Conservation (phyloP, 225 moss, liverwort and hornwort species). For the Marchantia paleacea region DNA sequence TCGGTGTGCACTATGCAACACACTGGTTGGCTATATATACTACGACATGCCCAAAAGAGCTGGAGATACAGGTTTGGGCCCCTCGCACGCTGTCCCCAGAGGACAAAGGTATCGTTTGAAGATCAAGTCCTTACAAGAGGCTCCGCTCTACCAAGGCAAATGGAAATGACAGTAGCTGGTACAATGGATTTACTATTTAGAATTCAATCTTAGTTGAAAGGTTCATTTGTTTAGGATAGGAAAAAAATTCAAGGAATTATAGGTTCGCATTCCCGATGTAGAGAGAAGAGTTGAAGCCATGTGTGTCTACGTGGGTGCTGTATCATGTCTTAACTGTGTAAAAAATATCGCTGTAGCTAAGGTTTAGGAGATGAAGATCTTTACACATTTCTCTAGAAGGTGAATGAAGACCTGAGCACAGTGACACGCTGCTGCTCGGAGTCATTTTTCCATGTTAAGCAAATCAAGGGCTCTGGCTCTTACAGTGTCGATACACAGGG, state of each 20-base stretch:
- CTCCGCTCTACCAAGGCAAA: constrained; percentile 23
- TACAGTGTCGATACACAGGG: neutral
- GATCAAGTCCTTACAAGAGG: constrained; percentile 45
- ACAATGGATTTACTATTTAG: neutral
- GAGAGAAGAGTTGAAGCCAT: constrained; percentile 1
- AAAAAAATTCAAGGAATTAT: neutral
- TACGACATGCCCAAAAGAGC: constrained; percentile 47
- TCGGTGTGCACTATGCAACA: constrained; percentile 35
- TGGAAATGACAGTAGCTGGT: constrained; percentile 28
- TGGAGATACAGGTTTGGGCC: constrained; percentile 32
- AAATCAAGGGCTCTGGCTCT: neutral
- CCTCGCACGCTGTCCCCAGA: constrained; percentile 36
- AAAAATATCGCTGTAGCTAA: neutral
- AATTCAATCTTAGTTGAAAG: neutral
- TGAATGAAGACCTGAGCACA: neutral
- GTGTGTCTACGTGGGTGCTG: neutral
- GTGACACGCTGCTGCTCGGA: neutral
- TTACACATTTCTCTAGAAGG: neutral
- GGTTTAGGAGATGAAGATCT: neutral
- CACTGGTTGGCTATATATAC: constrained; percentile 37
- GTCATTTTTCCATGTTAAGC: neutral
- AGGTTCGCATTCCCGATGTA: neutral
- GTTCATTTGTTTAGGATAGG: neutral
- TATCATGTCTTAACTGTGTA: neutral
- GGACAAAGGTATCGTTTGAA: constrained; percentile 45